Evolutionary conservation across 2,329 filamentous ascomycete species (phyloP).

Genomic region (Eurotiales sp.): DNA sequence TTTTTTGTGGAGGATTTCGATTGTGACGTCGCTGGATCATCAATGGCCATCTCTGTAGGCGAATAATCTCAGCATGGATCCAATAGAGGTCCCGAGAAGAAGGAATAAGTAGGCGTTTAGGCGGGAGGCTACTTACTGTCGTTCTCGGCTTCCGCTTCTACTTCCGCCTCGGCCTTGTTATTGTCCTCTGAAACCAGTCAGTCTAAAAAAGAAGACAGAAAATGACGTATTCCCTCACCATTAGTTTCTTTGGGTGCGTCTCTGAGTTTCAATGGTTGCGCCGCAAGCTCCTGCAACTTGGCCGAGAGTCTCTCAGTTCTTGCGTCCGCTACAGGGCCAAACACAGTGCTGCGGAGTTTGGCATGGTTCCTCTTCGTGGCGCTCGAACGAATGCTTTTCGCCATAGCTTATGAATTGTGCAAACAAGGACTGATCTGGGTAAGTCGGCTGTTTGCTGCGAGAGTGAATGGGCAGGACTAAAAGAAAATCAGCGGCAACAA

Average conservation of each 20-base stretch:
- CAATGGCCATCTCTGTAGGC: slow-evolving; percentile 40
- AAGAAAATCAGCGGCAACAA: too few species aligned
- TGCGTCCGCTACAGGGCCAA: slow-evolving; percentile 75
- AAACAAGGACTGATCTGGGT: too few species aligned
- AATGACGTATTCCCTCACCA: slow-evolving; percentile 7
- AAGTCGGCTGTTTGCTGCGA: too few species aligned
- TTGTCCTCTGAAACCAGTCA: background rate
- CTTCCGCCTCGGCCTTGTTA: slow-evolving; percentile 17
- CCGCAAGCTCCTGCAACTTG: slow-evolving; percentile 76
- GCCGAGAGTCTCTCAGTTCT: slow-evolving; percentile 79
- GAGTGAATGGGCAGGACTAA: too few species aligned
- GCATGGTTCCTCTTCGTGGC: slow-evolving; percentile 78
- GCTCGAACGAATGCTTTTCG: slow-evolving; percentile 79
- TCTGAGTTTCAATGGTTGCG: slow-evolving; percentile 56
- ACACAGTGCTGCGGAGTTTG: slow-evolving; percentile 74
- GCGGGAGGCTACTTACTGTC: background rate
- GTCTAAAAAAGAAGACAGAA: background rate
- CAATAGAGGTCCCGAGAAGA: background rate
- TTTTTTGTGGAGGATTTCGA: slow-evolving; percentile 25
- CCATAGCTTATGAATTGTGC: too few species aligned
- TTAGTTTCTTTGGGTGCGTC: slow-evolving; percentile 23
- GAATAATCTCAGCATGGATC: slow-evolving; percentile 4
- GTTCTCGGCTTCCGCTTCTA: slow-evolving; percentile 15
- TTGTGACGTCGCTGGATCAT: slow-evolving; percentile 21
- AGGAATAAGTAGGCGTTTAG: too few species aligned